phyloP scores from a whole-genome alignment of 2,329 filamentous ascomycete species.

The Ophiostoma quercus region DNA sequence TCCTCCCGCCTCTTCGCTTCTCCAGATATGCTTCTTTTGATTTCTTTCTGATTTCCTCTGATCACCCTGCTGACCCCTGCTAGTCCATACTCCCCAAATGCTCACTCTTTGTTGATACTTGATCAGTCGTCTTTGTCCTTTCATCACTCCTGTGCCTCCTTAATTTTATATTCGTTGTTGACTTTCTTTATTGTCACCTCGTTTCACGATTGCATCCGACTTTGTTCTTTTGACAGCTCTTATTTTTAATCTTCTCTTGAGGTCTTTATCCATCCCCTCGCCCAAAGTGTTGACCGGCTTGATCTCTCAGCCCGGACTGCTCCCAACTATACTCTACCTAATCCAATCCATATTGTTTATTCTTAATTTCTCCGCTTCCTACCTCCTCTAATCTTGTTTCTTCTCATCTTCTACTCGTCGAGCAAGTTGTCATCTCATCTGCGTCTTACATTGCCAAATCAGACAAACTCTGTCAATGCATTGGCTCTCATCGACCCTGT shows the following conservation, averaged over 20 bases:
- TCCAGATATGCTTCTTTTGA: too few species aligned
- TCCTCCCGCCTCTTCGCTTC: background rate
- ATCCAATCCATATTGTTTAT: background rate
- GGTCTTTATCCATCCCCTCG: too few species aligned
- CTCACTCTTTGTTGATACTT: background rate
- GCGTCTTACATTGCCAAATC: background rate
- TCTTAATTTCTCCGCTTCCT: background rate
- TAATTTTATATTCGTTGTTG: background rate
- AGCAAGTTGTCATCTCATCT: background rate
- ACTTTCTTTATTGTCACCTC: background rate
- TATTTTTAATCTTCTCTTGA: too few species aligned
- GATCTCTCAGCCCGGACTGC: background rate
- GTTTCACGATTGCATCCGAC: background rate
- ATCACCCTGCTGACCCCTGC: background rate
- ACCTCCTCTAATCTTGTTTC: background rate
- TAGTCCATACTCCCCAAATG: background rate
- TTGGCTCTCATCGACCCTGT: background rate
- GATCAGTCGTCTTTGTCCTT: background rate
- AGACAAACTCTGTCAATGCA: background rate
- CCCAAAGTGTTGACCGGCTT: background rate
- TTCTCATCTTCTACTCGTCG: background rate
- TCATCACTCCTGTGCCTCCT: conserved; percentile 6
- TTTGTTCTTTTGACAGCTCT: too few species aligned
- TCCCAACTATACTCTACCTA: background rate
- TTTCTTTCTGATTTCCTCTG: background rate